Evolutionary conservation across 1,284 basidiomycete genomes (phyloP).

Genomic region (Trichosporon coremiiforme): DNA sequence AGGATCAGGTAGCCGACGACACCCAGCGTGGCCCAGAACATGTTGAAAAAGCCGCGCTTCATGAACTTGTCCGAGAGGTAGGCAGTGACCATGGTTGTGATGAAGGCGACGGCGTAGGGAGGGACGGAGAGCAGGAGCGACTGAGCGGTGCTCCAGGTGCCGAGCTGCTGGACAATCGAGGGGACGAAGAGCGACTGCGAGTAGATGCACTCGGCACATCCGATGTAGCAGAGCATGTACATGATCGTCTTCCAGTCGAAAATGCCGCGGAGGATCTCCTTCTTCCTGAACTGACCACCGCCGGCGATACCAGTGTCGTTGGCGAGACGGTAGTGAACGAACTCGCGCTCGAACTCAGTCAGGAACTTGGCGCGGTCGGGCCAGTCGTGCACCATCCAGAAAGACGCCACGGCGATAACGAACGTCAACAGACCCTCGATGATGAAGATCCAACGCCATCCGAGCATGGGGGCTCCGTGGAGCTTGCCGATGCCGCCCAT

Average conservation of each 20-base stretch:
- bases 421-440: slow-evolving; percentile 58
- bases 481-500: slow-evolving; percentile 49
- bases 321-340: slow-evolving; percentile 53
- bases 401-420: slow-evolving; percentile 48
- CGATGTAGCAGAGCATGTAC: slow-evolving; percentile 55
- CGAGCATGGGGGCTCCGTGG: slow-evolving; percentile 43
- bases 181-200: slow-evolving; percentile 57
- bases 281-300: slow-evolving; percentile 46
- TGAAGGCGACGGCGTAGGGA: slow-evolving; percentile 59
- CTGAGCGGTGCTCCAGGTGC: slow-evolving; percentile 52
- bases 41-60: slow-evolving; percentile 56
- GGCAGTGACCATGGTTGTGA: slow-evolving; percentile 57
- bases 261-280: slow-evolving; percentile 35
- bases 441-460: slow-evolving; percentile 60
- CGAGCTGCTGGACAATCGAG: slow-evolving; percentile 56
- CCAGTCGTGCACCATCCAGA: slow-evolving; percentile 58
- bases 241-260: slow-evolving; percentile 53
- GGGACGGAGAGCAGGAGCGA: slow-evolving; percentile 56
- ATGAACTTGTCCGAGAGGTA: slow-evolving; percentile 53
- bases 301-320: slow-evolving; percentile 53
- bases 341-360: slow-evolving; percentile 52
- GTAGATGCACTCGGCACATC: slow-evolving; percentile 55
- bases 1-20: slow-evolving; percentile 55
- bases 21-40: slow-evolving; percentile 56
- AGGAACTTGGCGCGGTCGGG: slow-evolving; percentile 57